phyloP scores from a whole-genome alignment of 169 alveolate genomes.

The Plasmodium cynomolgi region DNA sequence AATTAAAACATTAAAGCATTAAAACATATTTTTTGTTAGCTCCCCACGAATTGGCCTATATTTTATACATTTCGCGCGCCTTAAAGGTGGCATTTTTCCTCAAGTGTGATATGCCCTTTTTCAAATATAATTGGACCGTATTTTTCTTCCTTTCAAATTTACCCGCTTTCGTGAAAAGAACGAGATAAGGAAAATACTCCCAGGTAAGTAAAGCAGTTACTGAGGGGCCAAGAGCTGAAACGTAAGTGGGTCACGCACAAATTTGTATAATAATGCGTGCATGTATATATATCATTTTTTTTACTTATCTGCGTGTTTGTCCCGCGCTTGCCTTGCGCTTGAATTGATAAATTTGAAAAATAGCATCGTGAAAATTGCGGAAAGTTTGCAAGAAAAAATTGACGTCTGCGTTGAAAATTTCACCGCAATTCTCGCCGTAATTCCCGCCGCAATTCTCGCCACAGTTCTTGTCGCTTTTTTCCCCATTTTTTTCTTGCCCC shows the following conservation, averaged over 20 bases:
- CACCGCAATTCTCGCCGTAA: not conserved
- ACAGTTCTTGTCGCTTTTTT: not conserved
- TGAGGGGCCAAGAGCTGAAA: not conserved
- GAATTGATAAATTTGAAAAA: not conserved
- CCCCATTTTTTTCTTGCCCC: not conserved
- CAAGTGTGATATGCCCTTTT: not conserved
- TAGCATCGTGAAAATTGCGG: not conserved
- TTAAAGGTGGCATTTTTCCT: not conserved
- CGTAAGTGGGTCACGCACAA: not conserved
- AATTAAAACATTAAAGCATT: not conserved
- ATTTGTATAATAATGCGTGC: not conserved
- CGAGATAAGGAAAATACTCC: not conserved
- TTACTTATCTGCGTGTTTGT: not conserved
- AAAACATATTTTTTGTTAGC: not conserved
- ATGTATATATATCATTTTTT: not conserved
- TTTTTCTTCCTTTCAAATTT: not conserved
- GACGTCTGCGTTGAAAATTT: not conserved
- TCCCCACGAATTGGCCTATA: not conserved
- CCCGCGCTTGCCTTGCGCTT: not conserved
- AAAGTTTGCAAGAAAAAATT: not conserved
- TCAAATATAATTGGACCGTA: not conserved
- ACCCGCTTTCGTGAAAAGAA: not conserved
- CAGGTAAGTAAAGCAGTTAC: not conserved
- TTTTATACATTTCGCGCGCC: not conserved
- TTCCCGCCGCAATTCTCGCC: not conserved